phyloP scores from a whole-genome alignment of 306 rosid species.

The Cercis canadensis region DNA sequence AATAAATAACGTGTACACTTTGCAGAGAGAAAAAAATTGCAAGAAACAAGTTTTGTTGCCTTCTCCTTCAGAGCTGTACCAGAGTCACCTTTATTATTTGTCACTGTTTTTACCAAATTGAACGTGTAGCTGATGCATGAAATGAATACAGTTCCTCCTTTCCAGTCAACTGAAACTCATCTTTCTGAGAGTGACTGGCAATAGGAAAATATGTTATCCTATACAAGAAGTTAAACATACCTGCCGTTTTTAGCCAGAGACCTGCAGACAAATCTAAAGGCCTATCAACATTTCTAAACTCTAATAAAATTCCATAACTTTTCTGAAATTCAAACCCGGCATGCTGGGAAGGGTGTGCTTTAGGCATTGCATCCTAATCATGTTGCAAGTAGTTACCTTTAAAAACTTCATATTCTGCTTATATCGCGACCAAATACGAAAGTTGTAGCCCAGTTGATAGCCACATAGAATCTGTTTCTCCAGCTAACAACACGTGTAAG shows the following conservation, averaged over 20 bases:
- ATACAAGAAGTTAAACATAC: conserved; percentile 9
- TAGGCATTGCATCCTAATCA: neutral
- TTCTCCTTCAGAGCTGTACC: conserved; percentile 12
- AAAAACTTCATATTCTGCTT: conserved; percentile 51
- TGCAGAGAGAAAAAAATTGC: neutral
- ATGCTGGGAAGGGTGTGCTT: neutral
- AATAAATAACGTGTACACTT: conserved; percentile 24
- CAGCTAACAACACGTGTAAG: conserved; percentile 66
- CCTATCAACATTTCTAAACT: conserved; percentile 10
- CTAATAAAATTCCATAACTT: neutral
- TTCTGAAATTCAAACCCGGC: neutral
- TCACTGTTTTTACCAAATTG: conserved; percentile 9
- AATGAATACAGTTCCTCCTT: conserved; percentile 29
- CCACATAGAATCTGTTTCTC: conserved; percentile 68
- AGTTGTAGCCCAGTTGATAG: conserved; percentile 65
- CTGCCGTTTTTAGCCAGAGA: conserved; percentile 28
- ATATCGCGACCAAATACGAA: conserved; percentile 48
- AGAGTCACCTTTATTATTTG: neutral
- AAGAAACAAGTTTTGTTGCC: conserved; percentile 1
- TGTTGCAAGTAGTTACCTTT: conserved; percentile 33
- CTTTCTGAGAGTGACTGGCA: conserved; percentile 8
- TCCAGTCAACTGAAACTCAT: conserved; percentile 24
- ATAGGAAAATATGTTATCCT: conserved; percentile 5
- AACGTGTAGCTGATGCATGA: neutral
- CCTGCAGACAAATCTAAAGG: conserved; percentile 16